phyloP scores from a whole-genome alignment of 805 yeast genomes.

The Wickerhamomyces alni region DNA sequence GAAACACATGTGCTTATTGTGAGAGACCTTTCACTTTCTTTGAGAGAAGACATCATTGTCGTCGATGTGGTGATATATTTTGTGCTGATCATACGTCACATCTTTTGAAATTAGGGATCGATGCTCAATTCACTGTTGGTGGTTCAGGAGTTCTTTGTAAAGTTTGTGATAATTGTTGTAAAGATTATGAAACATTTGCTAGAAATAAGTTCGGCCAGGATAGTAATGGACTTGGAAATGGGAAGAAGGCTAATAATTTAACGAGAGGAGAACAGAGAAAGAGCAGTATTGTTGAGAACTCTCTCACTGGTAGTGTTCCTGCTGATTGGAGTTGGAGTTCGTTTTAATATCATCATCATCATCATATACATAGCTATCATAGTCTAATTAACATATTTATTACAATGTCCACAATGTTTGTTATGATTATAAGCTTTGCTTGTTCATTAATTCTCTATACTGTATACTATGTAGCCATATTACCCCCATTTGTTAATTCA shows the following conservation, averaged over 20 bases:
- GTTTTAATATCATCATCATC: too few species aligned
- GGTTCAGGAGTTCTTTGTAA: conserved; percentile 61
- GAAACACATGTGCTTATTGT: conserved; percentile 65
- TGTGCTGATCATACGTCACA: conserved; percentile 65
- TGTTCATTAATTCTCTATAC: too few species aligned
- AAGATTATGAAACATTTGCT: conserved; percentile 50
- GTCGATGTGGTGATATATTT: conserved; percentile 78
- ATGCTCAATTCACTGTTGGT: conserved; percentile 62
- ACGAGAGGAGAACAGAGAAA: conserved; percentile 23
- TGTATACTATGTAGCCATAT: too few species aligned
- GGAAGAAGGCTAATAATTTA: not conserved
- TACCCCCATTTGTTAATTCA: too few species aligned
- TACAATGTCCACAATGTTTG: too few species aligned
- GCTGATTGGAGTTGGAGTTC: conserved; percentile 82
- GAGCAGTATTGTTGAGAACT: conserved; percentile 3
- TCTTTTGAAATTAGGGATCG: conserved; percentile 45
- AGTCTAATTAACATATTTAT: too few species aligned
- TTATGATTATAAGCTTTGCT: too few species aligned
- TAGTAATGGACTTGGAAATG: conserved; percentile 1
- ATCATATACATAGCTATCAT: too few species aligned
- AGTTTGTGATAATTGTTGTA: conserved; percentile 64
- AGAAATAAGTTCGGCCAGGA: conserved; percentile 20
- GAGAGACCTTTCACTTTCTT: conserved; percentile 63
- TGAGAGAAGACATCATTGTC: conserved; percentile 79
- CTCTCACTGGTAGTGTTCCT: conserved; percentile 43